Conservation (phyloP, 306 rosid genomes). For the Luffa aegyptiaca region DNA sequence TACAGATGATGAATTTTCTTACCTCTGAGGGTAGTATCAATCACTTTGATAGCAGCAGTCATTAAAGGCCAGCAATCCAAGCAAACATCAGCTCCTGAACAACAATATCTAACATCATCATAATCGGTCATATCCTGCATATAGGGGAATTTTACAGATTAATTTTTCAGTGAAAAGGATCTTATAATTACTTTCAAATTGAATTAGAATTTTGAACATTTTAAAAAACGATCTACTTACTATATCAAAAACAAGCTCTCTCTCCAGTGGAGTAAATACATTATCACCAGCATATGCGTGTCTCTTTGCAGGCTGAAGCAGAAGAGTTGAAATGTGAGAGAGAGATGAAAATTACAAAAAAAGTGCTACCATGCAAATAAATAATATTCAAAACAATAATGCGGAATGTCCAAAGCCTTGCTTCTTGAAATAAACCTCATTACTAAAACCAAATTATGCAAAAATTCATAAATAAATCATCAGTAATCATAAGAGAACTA, state of each 20-base stretch:
- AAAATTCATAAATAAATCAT: background rate
- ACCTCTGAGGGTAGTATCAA: slow-evolving; percentile 78
- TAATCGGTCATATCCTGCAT: slow-evolving; percentile 82
- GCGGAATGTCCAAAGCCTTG: background rate
- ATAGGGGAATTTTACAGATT: background rate
- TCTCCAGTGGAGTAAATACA: slow-evolving; percentile 76
- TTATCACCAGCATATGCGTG: slow-evolving; percentile 71
- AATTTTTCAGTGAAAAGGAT: background rate
- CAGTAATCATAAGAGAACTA: background rate
- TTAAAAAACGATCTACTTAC: slow-evolving; percentile 36
- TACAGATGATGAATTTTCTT: background rate
- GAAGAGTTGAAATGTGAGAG: background rate
- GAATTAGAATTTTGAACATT: background rate
- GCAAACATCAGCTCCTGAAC: slow-evolving; percentile 94
- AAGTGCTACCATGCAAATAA: background rate
- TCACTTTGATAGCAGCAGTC: slow-evolving; percentile 86
- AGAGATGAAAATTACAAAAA: background rate
- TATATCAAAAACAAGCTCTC: slow-evolving; percentile 79
- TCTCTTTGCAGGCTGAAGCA: slow-evolving; percentile 75
- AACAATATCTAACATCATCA: slow-evolving; percentile 90
- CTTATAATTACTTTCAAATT: background rate
- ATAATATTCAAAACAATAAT: background rate
- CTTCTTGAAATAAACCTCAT: background rate
- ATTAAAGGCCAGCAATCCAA: slow-evolving; percentile 91
- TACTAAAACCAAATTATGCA: background rate